phyloP scores from a whole-genome alignment of 164 flowering plant genomes.

The Liriodendron chinense region DNA sequence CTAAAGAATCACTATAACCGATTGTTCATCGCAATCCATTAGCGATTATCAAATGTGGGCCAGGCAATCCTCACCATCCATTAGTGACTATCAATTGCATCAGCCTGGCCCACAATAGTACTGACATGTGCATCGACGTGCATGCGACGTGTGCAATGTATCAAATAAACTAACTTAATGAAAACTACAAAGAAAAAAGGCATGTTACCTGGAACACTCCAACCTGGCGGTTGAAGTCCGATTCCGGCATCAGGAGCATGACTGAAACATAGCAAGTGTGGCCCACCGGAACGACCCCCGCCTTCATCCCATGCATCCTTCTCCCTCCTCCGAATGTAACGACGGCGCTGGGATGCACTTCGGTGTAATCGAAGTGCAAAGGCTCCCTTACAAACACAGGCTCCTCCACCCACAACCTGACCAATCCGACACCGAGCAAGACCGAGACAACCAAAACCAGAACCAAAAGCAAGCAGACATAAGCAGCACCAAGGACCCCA shows the following conservation, averaged over 20 bases:
- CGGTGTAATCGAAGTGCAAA: conserved; percentile 64
- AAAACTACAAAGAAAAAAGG: not conserved
- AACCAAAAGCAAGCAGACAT: conserved; percentile 39
- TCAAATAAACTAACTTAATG: no score
- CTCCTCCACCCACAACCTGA: conserved; percentile 57
- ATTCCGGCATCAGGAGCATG: conserved; percentile 72
- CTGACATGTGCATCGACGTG: no score
- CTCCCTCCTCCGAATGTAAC: conserved; percentile 19
- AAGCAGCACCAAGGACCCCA: conserved; percentile 49
- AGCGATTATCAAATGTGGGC: no score
- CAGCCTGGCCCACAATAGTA: no score
- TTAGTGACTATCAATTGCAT: no score
- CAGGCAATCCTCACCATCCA: no score
- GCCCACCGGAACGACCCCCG: conserved; percentile 52
- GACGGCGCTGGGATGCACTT: conserved; percentile 49
- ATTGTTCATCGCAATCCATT: no score
- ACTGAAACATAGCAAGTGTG: conserved; percentile 59
- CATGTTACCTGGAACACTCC: conserved; percentile 82
- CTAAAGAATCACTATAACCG: no score
- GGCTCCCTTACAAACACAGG: conserved; percentile 47
- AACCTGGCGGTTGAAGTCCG: conserved; percentile 57
- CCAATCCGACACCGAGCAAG: conserved; percentile 52
- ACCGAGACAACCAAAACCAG: conserved; percentile 37
- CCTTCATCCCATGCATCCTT: conserved; percentile 11
- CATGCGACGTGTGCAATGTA: no score